These are phyloP conservation scores for Monoraphidium neglectum DNA, from an alignment of 139 green algal species.

Conservation along the genomic window DNA sequence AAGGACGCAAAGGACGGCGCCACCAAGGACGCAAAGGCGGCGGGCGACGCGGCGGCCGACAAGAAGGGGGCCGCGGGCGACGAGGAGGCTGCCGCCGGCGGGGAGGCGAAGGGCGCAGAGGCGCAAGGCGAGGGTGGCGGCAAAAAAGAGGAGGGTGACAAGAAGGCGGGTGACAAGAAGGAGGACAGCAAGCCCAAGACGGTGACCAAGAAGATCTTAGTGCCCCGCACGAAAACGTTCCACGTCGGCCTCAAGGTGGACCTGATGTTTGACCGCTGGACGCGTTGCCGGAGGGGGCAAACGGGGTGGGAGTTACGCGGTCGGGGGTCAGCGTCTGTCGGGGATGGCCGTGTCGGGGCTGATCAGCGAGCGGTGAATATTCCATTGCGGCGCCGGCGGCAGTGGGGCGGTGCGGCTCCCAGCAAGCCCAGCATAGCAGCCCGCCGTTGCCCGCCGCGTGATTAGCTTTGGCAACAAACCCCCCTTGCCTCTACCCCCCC, in stretches of 20 bases:
- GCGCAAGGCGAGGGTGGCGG: slow-evolving; percentile 15
- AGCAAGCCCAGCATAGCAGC: no score
- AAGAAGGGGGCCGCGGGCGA: slow-evolving; percentile 4
- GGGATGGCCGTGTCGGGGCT: no score
- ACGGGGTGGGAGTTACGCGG: no score
- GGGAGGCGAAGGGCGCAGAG: slow-evolving; percentile 14
- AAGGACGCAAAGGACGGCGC: background rate
- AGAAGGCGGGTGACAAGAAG: slow-evolving; percentile 32
- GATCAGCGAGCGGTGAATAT: no score
- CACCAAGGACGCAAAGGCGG: background rate
- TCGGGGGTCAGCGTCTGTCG: no score
- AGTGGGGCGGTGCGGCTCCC: no score
- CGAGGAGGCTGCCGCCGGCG: slow-evolving; percentile 2
- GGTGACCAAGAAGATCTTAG: slow-evolving; percentile 45
- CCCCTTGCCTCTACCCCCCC: no score
- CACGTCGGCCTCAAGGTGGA: slow-evolving; percentile 36
- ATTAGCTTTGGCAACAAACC: no score
- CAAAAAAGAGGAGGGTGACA: slow-evolving; percentile 11
- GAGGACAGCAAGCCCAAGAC: slow-evolving; percentile 25
- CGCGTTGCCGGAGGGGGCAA: no score
- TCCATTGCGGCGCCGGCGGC: no score
- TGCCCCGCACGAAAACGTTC: slow-evolving; percentile 34
- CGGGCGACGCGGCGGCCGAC: background rate
- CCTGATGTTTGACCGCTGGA: no score
- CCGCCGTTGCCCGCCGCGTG: no score